These are phyloP conservation scores for Russula sp. DNA, from an alignment of 768 basidiomycete genomes.

Conservation along the genomic window DNA sequence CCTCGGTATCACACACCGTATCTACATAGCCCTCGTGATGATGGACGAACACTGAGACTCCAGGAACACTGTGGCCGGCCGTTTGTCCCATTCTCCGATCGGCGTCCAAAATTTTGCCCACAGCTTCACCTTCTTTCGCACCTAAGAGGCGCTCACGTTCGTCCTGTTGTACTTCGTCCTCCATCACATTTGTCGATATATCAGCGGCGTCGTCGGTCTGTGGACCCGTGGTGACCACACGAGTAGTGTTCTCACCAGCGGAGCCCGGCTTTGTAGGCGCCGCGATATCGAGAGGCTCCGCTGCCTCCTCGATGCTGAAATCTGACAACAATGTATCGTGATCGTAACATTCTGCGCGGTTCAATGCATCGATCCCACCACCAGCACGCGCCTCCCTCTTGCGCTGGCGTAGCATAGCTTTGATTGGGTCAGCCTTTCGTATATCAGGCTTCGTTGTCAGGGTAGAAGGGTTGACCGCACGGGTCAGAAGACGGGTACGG, in stretches of 20 bases:
- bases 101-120: slow-evolving; percentile 27
- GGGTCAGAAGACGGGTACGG: neutral
- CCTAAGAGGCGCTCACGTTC: slow-evolving; percentile 28
- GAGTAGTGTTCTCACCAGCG: slow-evolving; percentile 12
- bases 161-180: slow-evolving; percentile 20
- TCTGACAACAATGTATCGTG: slow-evolving; percentile 4
- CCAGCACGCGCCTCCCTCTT: slow-evolving; percentile 13
- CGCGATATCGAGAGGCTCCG: neutral
- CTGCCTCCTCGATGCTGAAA: slow-evolving; percentile 12
- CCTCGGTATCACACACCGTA: neutral
- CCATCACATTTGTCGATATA: slow-evolving; percentile 9
- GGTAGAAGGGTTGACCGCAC: neutral
- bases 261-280: neutral
- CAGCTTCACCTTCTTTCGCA: slow-evolving; percentile 26
- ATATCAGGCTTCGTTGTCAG: neutral
- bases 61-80: neutral
- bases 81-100: slow-evolving; percentile 19
- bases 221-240: neutral
- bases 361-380: slow-evolving; percentile 17
- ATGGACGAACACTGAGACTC: neutral
- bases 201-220: slow-evolving; percentile 5
- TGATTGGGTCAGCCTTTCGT: slow-evolving; percentile 10
- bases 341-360: slow-evolving; percentile 17
- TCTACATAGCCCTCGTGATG: neutral
- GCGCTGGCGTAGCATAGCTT: slow-evolving; percentile 19